Evolutionary conservation across 371 early-diverging fungal genomes (phyloP), one percentile per base, ranked within the genome.

Genomic region (Apophysomyces trapeziformis): DNA sequence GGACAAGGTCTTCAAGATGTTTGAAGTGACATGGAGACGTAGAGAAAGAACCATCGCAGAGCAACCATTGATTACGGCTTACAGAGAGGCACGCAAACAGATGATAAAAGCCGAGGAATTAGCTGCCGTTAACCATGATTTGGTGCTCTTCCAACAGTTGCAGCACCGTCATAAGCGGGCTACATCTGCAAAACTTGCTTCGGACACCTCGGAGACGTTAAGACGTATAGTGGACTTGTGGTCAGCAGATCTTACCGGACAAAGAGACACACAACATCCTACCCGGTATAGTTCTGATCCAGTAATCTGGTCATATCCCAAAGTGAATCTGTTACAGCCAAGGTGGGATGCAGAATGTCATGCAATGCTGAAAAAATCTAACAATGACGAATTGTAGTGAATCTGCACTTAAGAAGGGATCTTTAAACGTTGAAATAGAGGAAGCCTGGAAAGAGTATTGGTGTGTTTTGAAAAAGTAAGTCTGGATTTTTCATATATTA

Each of bases 381-480:
- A 50, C 11, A n/a, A 50, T 5, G 9, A 6, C 1, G 4, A n/a
- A 18, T 50, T 9, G 4, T 50, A 50, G 54, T 50, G 54, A 50
- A 9, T 6, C 35, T 21, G 54, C 54, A 16, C 9, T 21, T 21
- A 50, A 50, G 54, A 50, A 50, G 21, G 54, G 54, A 16, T n/a
- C 54, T 5, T 21, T 50, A 6, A 21, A 18, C 18, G 21, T 50
- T 21, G 9, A 21, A 5, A 9, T 21, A 50, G 54, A 50, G 5
- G 54, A 50, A 9, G 21, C 35, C 16, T 50, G 54, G 54, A 21
- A 50, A 11, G 54, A 50, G 21, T 11, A 21, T 26, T 50, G 54
- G 54, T 50, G 54, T 50, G 54, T 50, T 21, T 21, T 50, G 54
- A 50, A 50, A 21, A 21, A 21, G 54, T 50, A 50, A 21, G 54